Evolutionary conservation across 352 stramenopile genomes (phyloP), one percentile per base, ranked within the genome.

Genomic region (Phytophthora capsici): DNA sequence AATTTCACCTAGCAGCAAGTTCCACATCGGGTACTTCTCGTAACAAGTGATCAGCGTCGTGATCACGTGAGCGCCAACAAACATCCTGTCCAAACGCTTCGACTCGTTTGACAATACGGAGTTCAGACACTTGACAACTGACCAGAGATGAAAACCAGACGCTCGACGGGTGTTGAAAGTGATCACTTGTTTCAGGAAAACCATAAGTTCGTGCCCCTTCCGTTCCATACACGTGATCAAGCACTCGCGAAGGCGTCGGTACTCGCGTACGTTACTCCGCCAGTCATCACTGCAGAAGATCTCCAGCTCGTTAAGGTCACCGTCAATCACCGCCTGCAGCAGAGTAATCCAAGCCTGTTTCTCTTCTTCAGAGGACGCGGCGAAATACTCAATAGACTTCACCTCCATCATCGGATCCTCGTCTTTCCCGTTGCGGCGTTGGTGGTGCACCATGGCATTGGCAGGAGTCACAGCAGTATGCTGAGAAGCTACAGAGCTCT

Each of bases 201-300:
- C 82, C 83, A 92, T 90, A 16, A 93, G 53, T 43, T 93, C 79
- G 68, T 93, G 82, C 0, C 84, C 84, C 56, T 90, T 90, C 52
- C 75, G 82, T 65, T 94, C 86, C 86, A 95, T 93, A 37, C 75
- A 89, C 23, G 83, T 90, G 54, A 94, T 92, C 46, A 92, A 59
- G 53, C 81, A 91, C 61, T 93, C 79, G 46, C 88, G 82, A 52
- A 95, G 69, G 2, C 75, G 80, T 8, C 84, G 75, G 69, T 94
- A 95, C 57, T 94, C 86, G 28, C 84, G 82, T 25, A 95, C 81
- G 52, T 94, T 95, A 74, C 82, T 93, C n/a, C 86, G 82, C 88
- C 88, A 95, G 56, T 95, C 88, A 63, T 95, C 88, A 57, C 81
- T 93, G 66, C 88, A 95, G 48, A 95, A 95, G 19, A 95, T 92